Percentiles rank a stretch among this genome's conserved stretches.
Conservation (phyloP, 179 eudicot genomes). For the Nepenthes alata region DNA sequence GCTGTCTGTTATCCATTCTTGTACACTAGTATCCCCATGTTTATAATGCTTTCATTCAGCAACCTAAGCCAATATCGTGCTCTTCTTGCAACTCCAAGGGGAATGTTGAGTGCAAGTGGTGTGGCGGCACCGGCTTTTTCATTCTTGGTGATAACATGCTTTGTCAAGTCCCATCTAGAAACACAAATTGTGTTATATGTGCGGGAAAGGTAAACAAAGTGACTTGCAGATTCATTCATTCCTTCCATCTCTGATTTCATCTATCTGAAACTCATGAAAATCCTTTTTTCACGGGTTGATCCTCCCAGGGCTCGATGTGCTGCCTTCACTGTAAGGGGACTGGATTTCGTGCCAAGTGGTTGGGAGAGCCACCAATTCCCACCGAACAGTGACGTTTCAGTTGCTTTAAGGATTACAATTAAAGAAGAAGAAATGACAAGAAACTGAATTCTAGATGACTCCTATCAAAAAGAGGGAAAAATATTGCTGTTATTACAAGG, state of each 20-base stretch:
- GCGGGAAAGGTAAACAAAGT: slow-evolving; percentile 39
- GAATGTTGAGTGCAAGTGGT: slow-evolving; percentile 55
- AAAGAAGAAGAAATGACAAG: too few relatives aligned
- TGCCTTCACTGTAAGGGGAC: slow-evolving; percentile 57
- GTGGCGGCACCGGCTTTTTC: slow-evolving; percentile 57
- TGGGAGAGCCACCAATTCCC: slow-evolving; percentile 31
- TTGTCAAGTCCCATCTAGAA: slow-evolving; percentile 57
- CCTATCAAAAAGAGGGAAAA: too few relatives aligned
- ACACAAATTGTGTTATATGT: slow-evolving; percentile 49
- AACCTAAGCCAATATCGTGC: slow-evolving; percentile 42
- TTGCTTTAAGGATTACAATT: not conserved
- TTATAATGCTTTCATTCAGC: slow-evolving; percentile 20
- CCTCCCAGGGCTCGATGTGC: slow-evolving; percentile 33
- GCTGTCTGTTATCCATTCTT: not conserved
- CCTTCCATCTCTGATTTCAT: not conserved
- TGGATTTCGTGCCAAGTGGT: slow-evolving; percentile 61
- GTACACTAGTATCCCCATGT: not conserved
- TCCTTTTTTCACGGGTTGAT: not conserved
- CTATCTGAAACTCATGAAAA: not conserved
- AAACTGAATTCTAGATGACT: too few relatives aligned
- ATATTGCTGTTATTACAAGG: too few relatives aligned
- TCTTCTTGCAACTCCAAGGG: slow-evolving; percentile 47
- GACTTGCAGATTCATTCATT: not conserved
- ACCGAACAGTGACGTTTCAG: slow-evolving; percentile 9
- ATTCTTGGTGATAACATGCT: slow-evolving; percentile 63